Conservation (phyloP, 1,139 yeast genomes). For the Hemisphaericaspora lyxosophila region DNA sequence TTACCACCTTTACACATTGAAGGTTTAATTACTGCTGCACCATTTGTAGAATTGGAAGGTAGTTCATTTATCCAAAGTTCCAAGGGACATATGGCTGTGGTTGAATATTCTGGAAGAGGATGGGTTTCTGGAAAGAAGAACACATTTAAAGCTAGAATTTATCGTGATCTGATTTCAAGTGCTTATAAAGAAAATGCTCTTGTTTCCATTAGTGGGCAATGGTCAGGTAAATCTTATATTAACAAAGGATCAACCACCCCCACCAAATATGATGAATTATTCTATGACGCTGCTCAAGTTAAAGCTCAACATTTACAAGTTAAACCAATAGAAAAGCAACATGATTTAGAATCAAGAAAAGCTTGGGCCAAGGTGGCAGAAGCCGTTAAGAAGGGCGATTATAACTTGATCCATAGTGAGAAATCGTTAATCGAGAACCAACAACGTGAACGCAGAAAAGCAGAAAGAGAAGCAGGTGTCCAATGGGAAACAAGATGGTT, state of each 20-base stretch:
- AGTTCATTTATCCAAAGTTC: conserved; percentile 79
- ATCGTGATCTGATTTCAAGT: conserved; percentile 50
- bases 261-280: conserved; percentile 46
- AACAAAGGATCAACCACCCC: conserved; percentile 43
- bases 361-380: conserved; percentile 89
- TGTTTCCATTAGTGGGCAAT: conserved; percentile 83
- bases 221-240: conserved; percentile 75
- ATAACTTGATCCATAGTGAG: conserved; percentile 67
- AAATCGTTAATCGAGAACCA: conserved; percentile 77
- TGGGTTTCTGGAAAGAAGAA: conserved; percentile 96
- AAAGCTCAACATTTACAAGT: conserved; percentile 61
- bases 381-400: conserved; percentile 76
- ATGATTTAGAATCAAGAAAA: conserved; percentile 70
- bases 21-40: conserved; percentile 86
- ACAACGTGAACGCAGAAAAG: conserved; percentile 77
- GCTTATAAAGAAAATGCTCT: conserved; percentile 60
- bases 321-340: conserved; percentile 76
- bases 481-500: conserved; percentile 84
- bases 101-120: conserved; percentile 90
- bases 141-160: conserved; percentile 82
- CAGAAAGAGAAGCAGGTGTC: conserved; percentile 61
- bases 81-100: conserved; percentile 67
- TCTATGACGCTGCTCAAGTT: conserved; percentile 65
- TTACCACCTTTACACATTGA: conserved; percentile 95
- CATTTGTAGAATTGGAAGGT: conserved; percentile 88